Evolutionary conservation across 1,284 basidiomycete genomes (phyloP).

Genomic region (Coniferiporia weirii): DNA sequence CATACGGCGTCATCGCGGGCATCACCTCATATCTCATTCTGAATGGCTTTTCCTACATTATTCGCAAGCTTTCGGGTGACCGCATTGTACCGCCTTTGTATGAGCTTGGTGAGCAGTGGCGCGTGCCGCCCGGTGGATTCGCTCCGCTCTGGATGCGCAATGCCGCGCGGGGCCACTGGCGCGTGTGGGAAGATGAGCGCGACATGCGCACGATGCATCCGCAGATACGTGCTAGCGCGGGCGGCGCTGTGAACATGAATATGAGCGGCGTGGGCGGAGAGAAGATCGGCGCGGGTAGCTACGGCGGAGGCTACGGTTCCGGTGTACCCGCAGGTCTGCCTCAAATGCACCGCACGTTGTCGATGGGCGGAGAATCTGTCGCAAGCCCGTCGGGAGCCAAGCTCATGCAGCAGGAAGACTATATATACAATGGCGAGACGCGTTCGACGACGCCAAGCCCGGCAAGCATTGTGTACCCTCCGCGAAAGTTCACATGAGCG

Average conservation of each 20-base stretch:
- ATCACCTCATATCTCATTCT: conserved; percentile 67
- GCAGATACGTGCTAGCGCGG: neutral
- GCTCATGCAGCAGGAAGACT: too few species aligned
- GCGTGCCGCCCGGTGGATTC: conserved; percentile 62
- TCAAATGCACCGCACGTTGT: neutral
- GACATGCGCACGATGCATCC: neutral
- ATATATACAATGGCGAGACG: neutral
- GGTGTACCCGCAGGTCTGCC: neutral
- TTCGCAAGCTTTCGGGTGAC: conserved; percentile 52
- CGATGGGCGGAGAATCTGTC: neutral
- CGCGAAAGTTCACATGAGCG: neutral
- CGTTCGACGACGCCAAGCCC: neutral
- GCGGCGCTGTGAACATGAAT: too few species aligned
- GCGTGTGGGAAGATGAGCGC: conserved; percentile 11
- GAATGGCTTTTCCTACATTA: conserved; percentile 63
- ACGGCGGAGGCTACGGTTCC: neutral
- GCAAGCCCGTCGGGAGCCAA: neutral
- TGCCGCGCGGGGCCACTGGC: conserved; percentile 7
- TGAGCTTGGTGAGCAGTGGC: conserved; percentile 61
- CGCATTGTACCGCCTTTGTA: conserved; percentile 65
- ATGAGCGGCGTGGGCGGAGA: too few species aligned
- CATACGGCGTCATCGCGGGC: conserved; percentile 85
- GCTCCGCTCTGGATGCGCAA: conserved; percentile 63
- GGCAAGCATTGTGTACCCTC: neutral
- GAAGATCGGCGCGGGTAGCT: neutral